Conservation (phyloP, 768 basidiomycete genomes). For the Kwoniella heveanensis region DNA sequence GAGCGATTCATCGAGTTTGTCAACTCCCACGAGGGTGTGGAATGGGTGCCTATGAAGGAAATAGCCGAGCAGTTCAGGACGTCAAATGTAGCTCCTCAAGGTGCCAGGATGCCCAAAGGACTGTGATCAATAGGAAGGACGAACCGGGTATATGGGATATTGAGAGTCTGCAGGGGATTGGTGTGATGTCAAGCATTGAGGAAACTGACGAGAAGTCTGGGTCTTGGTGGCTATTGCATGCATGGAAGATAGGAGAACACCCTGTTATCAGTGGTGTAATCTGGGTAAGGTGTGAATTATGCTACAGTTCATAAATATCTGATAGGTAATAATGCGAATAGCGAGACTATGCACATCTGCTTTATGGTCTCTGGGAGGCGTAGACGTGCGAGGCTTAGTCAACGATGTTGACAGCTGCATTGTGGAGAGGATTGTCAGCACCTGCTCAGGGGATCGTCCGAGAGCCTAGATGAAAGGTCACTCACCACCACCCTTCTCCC, state of each 20-base stretch:
- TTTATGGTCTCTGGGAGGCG: too few relatives aligned
- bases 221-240: background rate
- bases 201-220: too few relatives aligned
- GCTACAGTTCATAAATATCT: background rate
- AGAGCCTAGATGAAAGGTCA: background rate
- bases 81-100: constrained; percentile 60
- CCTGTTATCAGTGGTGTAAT: too few relatives aligned
- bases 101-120: constrained; percentile 65
- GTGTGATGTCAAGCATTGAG: too few relatives aligned
- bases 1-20: constrained; percentile 76
- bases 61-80: constrained; percentile 68
- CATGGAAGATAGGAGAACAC: background rate
- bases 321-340: too few relatives aligned
- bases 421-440: background rate
- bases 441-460: background rate
- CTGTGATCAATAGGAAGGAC: constrained; percentile 36
- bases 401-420: background rate
- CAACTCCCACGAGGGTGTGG: constrained; percentile 68
- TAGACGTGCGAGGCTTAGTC: background rate
- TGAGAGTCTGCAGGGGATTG: too few relatives aligned
- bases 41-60: constrained; percentile 72
- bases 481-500: background rate
- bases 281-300: too few relatives aligned
- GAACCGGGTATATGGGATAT: background rate
- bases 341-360: too few relatives aligned